Percentiles rank a stretch among this genome's conserved stretches.
Conservation (phyloP, 2,329 filamentous ascomycete species). For the Fusarium scirpi region DNA sequence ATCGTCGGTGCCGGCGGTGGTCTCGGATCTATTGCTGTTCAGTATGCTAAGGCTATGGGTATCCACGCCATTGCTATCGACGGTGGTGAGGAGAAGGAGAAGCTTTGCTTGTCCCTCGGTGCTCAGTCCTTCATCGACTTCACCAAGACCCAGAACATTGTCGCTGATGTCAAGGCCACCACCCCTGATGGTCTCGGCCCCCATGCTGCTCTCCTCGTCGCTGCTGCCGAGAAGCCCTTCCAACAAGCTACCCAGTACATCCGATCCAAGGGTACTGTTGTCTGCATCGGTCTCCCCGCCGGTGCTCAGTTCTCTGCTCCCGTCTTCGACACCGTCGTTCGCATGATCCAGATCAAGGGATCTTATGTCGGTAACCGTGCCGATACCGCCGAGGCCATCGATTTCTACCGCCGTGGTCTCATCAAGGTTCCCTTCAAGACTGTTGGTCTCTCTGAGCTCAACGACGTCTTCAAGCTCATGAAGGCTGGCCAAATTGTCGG, state of each 20-base stretch:
- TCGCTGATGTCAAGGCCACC: conserved; percentile 84
- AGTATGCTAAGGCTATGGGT: conserved; percentile 94
- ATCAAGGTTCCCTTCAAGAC: conserved; percentile 91
- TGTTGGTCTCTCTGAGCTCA: conserved; percentile 82
- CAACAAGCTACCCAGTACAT: conserved; percentile 93
- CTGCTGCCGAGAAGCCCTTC: conserved; percentile 91
- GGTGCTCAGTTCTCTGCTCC: conserved; percentile 83
- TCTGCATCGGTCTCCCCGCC: conserved; percentile 90
- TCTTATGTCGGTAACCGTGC: conserved; percentile 94
- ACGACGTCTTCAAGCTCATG: conserved; percentile 84
- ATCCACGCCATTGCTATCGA: conserved; percentile 85
- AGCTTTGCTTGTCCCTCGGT: conserved; percentile 77
- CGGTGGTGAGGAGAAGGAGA: conserved; percentile 81
- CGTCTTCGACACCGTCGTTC: conserved; percentile 88
- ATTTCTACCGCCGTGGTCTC: conserved; percentile 86
- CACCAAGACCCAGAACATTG: conserved; percentile 77
- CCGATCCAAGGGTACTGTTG: conserved; percentile 81
- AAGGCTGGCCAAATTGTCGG: conserved; percentile 77
- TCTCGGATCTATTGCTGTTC: conserved; percentile 80
- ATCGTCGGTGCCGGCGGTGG: conserved; percentile 90
- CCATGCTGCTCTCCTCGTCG: conserved; percentile 87
- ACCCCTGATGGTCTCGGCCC: conserved; percentile 86
- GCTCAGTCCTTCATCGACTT: conserved; percentile 85
- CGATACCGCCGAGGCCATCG: conserved; percentile 88
- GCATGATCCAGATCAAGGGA: conserved; percentile 93